Base-by-base conservation (phyloP, 2,329 filamentous ascomycete genomes). In the Exophiala calicioides region DNA sequence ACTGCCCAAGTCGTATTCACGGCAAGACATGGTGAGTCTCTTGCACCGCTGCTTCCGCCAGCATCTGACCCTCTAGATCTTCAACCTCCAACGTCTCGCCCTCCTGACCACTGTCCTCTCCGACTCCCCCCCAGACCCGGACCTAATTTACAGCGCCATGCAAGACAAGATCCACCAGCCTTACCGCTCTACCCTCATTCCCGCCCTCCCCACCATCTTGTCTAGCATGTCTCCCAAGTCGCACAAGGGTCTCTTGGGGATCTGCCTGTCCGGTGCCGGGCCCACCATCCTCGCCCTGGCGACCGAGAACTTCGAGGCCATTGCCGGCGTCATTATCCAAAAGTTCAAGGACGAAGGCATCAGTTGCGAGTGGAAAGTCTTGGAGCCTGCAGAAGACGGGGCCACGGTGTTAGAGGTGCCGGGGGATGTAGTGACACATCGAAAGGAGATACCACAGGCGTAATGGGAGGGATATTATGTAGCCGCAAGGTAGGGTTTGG, bases 91-190 rank as follows among this genome's bases (percentile, higher is more conserved):
- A 71, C 81, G 93, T 57, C 88, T 95, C 66, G 90, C 91, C 2
- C 79, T 98, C 38, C 79, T 98, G 9, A 90, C 91, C 23, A 88
- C 90, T 8, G 90, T 90, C 1, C 78, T 98, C 34, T 90, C 90
- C 55, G 85, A 89, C 66, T 91, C 87, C 5, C 91, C 93, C 7
- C 91, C 90, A 1, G 86, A 96, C 64, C 85, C 93, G 16, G 85
- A 94, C 60, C 85, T 95, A 68, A 98, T 98, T 66, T 94, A 94
- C 73, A 83, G 94, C 36, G 91, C 90, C 35, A 98, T 98, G 93
- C 93, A 97, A 72, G 93, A 98, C 74, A 95, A 90, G 71, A 82
- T 98, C 52, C 93, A 98, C 72, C 93, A 98, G 70, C 93, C 90
- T 32, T 97, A 98, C 74, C 85, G 93, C 43, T 85, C 93, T 70